phyloP scores from a whole-genome alignment of 352 stramenopile genomes.

The Pseudoperonospora humuli region DNA sequence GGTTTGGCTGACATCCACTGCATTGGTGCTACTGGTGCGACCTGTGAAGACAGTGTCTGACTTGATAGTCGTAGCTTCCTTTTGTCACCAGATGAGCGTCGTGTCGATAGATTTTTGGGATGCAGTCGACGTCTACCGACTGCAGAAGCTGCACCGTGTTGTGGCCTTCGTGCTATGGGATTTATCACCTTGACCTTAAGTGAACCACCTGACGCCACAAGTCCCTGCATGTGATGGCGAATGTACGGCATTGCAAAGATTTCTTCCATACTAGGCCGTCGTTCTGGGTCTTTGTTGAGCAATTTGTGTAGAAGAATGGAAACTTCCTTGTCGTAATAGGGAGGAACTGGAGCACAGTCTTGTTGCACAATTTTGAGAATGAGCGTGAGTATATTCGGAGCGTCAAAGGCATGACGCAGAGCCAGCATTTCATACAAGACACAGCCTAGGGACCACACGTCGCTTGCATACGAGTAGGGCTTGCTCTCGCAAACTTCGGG shows the following conservation, averaged over 20 bases:
- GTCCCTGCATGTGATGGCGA: slow-evolving; percentile 64
- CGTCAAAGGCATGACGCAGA: slow-evolving; percentile 80
- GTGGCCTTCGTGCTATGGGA: slow-evolving; percentile 24
- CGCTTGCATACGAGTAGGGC: slow-evolving; percentile 88
- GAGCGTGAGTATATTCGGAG: slow-evolving; percentile 72
- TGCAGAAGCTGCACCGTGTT: slow-evolving; percentile 18
- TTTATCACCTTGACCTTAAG: slow-evolving; percentile 35
- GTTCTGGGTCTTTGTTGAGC: slow-evolving; percentile 57
- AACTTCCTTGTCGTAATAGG: slow-evolving; percentile 54
- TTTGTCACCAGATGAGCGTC: slow-evolving; percentile 34
- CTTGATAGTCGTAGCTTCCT: slow-evolving; percentile 9
- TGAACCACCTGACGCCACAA: slow-evolving; percentile 50
- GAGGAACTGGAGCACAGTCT: slow-evolving; percentile 49
- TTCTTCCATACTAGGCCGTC: slow-evolving; percentile 61
- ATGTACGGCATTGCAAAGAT: slow-evolving; percentile 71
- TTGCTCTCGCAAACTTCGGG: slow-evolving; percentile 90
- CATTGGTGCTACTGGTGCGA: slow-evolving; percentile 11
- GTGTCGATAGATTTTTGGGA: slow-evolving; percentile 30
- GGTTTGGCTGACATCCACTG: slow-evolving; percentile 43
- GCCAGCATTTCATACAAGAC: slow-evolving; percentile 87
- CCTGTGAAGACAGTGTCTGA: slow-evolving; percentile 5
- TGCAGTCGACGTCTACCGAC: slow-evolving; percentile 32
- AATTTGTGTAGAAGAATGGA: slow-evolving; percentile 41
- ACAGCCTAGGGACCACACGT: slow-evolving; percentile 91
- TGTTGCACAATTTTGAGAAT: slow-evolving; percentile 83